phyloP scores from a whole-genome alignment of 192 early-diverging fungal genomes.

The Podila horticola region DNA sequence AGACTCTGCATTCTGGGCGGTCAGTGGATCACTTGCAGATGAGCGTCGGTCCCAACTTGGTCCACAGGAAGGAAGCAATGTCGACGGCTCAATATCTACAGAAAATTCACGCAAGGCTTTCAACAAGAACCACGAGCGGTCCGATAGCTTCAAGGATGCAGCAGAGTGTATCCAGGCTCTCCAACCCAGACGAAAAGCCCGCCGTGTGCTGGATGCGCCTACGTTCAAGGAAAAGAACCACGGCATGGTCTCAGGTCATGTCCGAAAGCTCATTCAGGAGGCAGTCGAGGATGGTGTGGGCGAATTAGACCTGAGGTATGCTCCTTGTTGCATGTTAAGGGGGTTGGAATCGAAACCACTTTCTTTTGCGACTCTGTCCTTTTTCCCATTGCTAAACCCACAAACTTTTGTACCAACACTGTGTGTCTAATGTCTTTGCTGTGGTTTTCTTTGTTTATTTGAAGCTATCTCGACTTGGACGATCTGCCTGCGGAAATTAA shows the following conservation, averaged over 20 bases:
- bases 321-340: neutral
- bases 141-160: slow-evolving; percentile 19
- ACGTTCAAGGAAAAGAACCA: slow-evolving; percentile 34
- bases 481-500: slow-evolving; percentile 37
- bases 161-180: slow-evolving; percentile 11
- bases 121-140: slow-evolving; percentile 13
- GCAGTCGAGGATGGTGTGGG: slow-evolving; percentile 47
- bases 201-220: slow-evolving; percentile 27
- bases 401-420: neutral
- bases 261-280: slow-evolving; percentile 45
- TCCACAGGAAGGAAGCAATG: neutral
- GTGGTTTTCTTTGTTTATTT: neutral
- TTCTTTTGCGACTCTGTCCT: no score
- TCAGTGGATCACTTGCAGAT: slow-evolving; percentile 4
- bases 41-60: neutral
- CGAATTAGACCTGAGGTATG: slow-evolving; percentile 47
- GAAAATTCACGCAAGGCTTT: neutral
- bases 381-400: neutral
- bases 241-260: slow-evolving; percentile 30
- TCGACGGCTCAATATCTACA: neutral
- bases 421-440: neutral
- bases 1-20: slow-evolving; percentile 34
- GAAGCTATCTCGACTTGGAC: slow-evolving; percentile 33
- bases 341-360: no score
- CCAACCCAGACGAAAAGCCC: slow-evolving; percentile 31